Evolutionary conservation across 2,329 filamentous ascomycete species (phyloP), one percentile per base, ranked within the genome.

Genomic region (Orbilia brochopaga): DNA sequence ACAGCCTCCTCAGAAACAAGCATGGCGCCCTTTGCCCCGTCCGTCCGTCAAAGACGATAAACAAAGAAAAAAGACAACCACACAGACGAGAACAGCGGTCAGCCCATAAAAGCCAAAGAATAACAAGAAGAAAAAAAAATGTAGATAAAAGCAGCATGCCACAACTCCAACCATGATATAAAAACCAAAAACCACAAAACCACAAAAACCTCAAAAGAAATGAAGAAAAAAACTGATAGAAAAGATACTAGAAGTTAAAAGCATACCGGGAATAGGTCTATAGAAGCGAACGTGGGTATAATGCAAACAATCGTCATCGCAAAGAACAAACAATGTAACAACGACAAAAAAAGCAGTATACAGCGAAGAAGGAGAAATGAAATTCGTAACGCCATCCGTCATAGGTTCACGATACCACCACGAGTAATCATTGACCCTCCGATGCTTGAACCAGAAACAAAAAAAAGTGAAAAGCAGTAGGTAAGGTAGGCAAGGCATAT

Each of bases 381-480:
- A 73, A 67, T 69, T 67, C 59, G 65, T 73, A 35, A 67, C 61
- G 57, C 62, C 61, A 67, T 62, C 67, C 67, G 63, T 73, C 51
- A 58, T 67, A 73, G 53, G 69, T 73, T 60, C 63, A 62, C 66
- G 37, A 52, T 32, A 32, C 27, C n/a, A 51, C 52, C 30, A 19
- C 62, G 67, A 62, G 54, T 48, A 46, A 73, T 66, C 56, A 55
- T 73, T 67, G 69, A 67, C 52, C 69, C 57, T 62, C 69, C 69
- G 51, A 59, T 73, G 35, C 50, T 27, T 27, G 44, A 40, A 40
- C 21, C 40, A 61, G 56, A 50, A 42, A 58, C 17, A 35, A 35
- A 17, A 37, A 76, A 76, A 67, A 76, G 73, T 65, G 74, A 75
- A 75, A 73, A 51, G 30, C 48, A 63, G 57, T 63, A 37, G 51